Evolutionary conservation across 2,329 filamentous ascomycete genomes (phyloP).

Genomic region (Fusarium nygamai): DNA sequence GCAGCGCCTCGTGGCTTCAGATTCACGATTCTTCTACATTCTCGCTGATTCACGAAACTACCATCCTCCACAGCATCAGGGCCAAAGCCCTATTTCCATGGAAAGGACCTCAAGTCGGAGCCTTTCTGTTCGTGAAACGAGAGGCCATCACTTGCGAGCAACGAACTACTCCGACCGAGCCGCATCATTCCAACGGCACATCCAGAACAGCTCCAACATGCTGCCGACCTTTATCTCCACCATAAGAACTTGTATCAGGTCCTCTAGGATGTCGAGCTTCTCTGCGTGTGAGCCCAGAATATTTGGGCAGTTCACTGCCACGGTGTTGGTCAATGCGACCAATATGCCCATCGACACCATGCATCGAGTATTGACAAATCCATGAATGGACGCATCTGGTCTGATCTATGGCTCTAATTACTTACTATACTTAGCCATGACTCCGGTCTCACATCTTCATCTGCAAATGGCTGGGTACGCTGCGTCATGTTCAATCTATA

Average conservation of each 20-base stretch:
- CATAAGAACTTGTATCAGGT: not conserved
- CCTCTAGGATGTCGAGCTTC: not conserved
- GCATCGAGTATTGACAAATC: no score
- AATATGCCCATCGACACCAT: no score
- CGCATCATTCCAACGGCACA: not conserved
- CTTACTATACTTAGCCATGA: no score
- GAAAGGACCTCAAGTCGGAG: no score
- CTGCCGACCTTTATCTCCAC: not conserved
- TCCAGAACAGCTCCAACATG: not conserved
- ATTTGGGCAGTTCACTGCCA: not conserved
- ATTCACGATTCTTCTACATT: not conserved
- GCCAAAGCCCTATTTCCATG: no score
- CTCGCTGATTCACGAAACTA: not conserved
- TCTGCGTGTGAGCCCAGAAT: no score
- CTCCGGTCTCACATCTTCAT: not conserved
- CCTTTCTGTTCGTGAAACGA: not conserved
- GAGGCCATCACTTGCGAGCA: not conserved
- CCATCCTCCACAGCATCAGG: no score
- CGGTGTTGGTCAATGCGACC: not conserved
- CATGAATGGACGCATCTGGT: not conserved
- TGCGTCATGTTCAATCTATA: not conserved
- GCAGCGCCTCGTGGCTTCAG: not conserved
- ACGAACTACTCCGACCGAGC: not conserved
- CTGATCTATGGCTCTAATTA: no score
- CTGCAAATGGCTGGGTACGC: not conserved